Base-by-base conservation (phyloP, 345 rosid genomes). In the Corchorus olitorius region DNA sequence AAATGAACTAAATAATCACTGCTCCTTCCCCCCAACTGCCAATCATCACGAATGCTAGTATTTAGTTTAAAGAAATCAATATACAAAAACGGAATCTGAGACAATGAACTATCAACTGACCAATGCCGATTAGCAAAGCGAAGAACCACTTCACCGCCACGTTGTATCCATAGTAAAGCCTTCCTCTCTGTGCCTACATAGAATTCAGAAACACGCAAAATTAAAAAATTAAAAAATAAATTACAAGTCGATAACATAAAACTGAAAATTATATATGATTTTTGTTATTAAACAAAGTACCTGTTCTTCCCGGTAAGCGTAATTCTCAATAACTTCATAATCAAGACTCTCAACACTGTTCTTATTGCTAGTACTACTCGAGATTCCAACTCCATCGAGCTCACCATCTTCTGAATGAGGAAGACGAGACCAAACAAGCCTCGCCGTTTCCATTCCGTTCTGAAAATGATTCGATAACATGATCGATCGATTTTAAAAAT, bases 131-230 rank as follows among this genome's bases (percentile, higher is more conserved):
- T 50, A 94, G 93, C 82, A 94, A 87, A 74, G 98, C 89, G 79
- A 94, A 93, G 87, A 94, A 91, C 98, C 98, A 94, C 81, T 91
- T 94, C 54, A 94, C 95, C 8, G 56, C 91, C 71, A 91, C 95
- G 79, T 83, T 86, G 80, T 89, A 95, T 69, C 90, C 88, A 55
- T 92, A 88, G 77, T 74, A 90, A 19, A 95, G 86, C 91, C 74
- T 92, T 76, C 99, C 99, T 81, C 99, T 92, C 64, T 82, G 94
- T 52, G 98, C 98, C 97, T 94, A 54, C 11, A 81, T 64, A 43
- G 46, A 14, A 59, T 72, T 19, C 63, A 27, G 27, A 27, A 27
- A 27, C 27, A 27, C 27, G 1, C 63, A 70, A 66, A 49, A 70
- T 27, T 0, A 12, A 20, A 39, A 12, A 54, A 48, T 39, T 39